Evolutionary conservation across 2,329 filamentous ascomycete genomes (phyloP), one percentile per base, ranked within the genome.

Genomic region (Penicillium sp.): DNA sequence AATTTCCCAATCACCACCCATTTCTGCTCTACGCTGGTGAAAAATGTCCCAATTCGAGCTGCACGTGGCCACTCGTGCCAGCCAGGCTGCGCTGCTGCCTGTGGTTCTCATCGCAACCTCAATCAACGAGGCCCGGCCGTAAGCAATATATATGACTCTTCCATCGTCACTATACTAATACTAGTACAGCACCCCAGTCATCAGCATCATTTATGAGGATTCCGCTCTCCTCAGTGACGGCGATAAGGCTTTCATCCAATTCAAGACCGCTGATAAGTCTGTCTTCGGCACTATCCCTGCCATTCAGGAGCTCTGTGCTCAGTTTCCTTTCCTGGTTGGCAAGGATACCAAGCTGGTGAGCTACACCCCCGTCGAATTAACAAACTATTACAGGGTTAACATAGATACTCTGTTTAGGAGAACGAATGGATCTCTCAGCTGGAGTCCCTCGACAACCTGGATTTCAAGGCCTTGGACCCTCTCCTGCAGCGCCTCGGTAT

Each of bases 401-500:
- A 48, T 63, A 29, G 61, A 19, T 41, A 14, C 11, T 44, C 35
- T 39, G 16, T 50, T 19, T 52, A 73, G 74, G 74, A 79, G 64
- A 70, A 80, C 55, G 81, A 86, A 67, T 86, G 85, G 85, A 72
- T 86, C 59, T 74, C 77, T 39, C 81, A 84, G 56, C 75, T 83
- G 35, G 74, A 80, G 47, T 74, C 77, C 19, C 75, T 86, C 55
- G 78, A 80, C 59, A 74, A 81, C 39, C 77, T 84, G 53, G 91
- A 96, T 76, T 95, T 96, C 79, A 96, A 95, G 78, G 81, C 88
- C 57, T 86, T 93, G 63, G 90, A 95, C 71, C 84, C 86, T 26
- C 82, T 87, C 57, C 84, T 96, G 54, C 81, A 84, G 67, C 86
- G 90, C 11, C 39, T 41, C 19, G 39, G 39, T 41, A 41, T 41